Conservation (phyloP, 106 monocot species). For the Allium sativum region DNA sequence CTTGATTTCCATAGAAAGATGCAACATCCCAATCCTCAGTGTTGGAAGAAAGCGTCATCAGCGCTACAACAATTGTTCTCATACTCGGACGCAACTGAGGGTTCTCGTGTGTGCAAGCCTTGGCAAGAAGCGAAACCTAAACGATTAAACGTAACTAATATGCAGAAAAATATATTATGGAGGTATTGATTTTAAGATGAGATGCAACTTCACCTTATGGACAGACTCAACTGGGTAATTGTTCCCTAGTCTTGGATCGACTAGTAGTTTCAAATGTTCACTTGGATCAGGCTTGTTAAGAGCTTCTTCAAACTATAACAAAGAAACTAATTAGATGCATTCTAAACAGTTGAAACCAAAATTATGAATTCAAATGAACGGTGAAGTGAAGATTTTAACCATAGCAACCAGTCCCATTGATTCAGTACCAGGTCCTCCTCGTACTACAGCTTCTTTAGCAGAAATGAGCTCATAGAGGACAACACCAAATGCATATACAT, state of each 20-base stretch:
- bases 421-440: slow-evolving; percentile 19
- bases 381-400: slow-evolving; percentile 25
- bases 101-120: slow-evolving; percentile 26
- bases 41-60: slow-evolving; percentile 75
- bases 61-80: slow-evolving; percentile 51
- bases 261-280: too few relatives aligned
- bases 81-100: slow-evolving; percentile 22
- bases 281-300: neutral
- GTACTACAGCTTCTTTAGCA: slow-evolving; percentile 74
- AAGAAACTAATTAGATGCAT: neutral
- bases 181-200: neutral
- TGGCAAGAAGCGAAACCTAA: slow-evolving; percentile 24
- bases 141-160: neutral
- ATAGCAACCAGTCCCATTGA: slow-evolving; percentile 52
- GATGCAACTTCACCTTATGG: neutral
- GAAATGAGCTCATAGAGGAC: slow-evolving; percentile 96
- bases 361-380: neutral
- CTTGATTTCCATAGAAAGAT: slow-evolving; percentile 37
- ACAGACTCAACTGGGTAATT: too few relatives aligned
- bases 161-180: neutral
- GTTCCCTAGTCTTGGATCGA: too few relatives aligned
- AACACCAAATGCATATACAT: slow-evolving; percentile 97
- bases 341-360: neutral
- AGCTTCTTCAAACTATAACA: slow-evolving; percentile 2
- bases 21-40: slow-evolving; percentile 53